Percentiles rank a stretch among this genome's conserved stretches.
Conservation (phyloP, 163 green algal species). For the Smithsoniella earleae region DNA sequence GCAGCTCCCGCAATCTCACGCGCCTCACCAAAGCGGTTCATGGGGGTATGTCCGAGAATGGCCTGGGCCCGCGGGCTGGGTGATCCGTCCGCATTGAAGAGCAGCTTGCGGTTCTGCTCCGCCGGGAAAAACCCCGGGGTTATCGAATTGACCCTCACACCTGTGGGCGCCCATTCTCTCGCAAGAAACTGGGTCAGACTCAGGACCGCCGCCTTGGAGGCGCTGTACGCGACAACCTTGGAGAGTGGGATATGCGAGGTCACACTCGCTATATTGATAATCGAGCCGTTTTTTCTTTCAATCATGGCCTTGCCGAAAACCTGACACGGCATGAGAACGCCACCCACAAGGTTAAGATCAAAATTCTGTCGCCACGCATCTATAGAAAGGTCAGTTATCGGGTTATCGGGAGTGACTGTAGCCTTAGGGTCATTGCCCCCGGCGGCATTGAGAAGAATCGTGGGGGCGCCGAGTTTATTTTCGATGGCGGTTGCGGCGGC, state of each 20-base stretch:
- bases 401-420: too few relatives aligned
- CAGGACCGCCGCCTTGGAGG: conserved; percentile 46
- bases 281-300: conserved; percentile 35
- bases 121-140: conserved; percentile 49
- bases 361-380: conserved; percentile 47
- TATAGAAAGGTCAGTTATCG: too few relatives aligned
- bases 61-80: too few relatives aligned
- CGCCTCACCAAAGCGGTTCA: too few relatives aligned
- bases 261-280: conserved; percentile 51
- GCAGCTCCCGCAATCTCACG: too few relatives aligned
- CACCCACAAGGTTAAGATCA: conserved; percentile 47
- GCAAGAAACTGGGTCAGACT: conserved; percentile 46
- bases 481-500: too few relatives aligned
- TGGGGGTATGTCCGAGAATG: too few relatives aligned
- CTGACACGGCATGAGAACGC: conserved; percentile 49
- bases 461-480: too few relatives aligned
- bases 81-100: too few relatives aligned
- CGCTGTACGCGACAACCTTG: conserved; percentile 49
- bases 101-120: too few relatives aligned
- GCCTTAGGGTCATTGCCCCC: too few relatives aligned
- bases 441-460: too few relatives aligned
- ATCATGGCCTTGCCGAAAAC: conserved; percentile 38
- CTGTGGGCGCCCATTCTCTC: conserved; percentile 39
- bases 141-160: conserved; percentile 47
- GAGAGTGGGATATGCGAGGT: conserved; percentile 42